Evolutionary conservation across 768 basidiomycete genomes (phyloP).

Genomic region (Hygrophorus pudorinus): DNA sequence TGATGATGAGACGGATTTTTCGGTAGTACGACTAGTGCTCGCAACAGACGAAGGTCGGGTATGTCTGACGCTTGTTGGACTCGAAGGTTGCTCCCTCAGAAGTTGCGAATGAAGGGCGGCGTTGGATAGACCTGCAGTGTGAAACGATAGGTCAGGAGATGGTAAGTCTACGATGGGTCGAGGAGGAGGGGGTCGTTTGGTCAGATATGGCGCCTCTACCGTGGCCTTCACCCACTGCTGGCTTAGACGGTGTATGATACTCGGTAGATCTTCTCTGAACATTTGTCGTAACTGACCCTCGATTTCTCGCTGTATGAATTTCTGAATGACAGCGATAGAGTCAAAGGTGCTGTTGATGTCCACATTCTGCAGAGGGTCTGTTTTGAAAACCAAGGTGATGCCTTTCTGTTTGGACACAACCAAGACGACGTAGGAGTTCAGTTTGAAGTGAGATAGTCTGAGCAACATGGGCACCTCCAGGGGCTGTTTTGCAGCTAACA

Average conservation of each 20-base stretch:
- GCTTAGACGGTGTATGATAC: conserved; percentile 91
- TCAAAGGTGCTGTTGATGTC: conserved; percentile 98
- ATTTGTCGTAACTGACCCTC: conserved; percentile 95
- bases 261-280: conserved; percentile 95
- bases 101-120: conserved; percentile 14
- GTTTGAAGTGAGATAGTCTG: conserved; percentile 88
- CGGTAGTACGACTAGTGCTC: conserved; percentile 19
- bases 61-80: conserved; percentile 15
- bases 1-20: conserved; percentile 11
- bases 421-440: conserved; percentile 93
- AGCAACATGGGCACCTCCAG: conserved; percentile 98
- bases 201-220: conserved; percentile 84
- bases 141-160: conserved; percentile 28
- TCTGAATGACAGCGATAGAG: conserved; percentile 94
- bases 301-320: conserved; percentile 95
- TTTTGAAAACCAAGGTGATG: conserved; percentile 98
- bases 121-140: conserved; percentile 7
- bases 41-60: conserved; percentile 32
- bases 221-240: conserved; percentile 95
- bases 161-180: conserved; percentile 29
- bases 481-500: conserved; percentile 90
- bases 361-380: conserved; percentile 95
- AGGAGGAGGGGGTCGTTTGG: conserved; percentile 37
- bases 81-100: conserved; percentile 17
- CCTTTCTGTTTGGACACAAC: conserved; percentile 97